A percentile compares a stretch with the other conserved stretches of the same genome.
Conservation (phyloP, 169 alveolate species). For the Plasmodium reichenowi region DNA sequence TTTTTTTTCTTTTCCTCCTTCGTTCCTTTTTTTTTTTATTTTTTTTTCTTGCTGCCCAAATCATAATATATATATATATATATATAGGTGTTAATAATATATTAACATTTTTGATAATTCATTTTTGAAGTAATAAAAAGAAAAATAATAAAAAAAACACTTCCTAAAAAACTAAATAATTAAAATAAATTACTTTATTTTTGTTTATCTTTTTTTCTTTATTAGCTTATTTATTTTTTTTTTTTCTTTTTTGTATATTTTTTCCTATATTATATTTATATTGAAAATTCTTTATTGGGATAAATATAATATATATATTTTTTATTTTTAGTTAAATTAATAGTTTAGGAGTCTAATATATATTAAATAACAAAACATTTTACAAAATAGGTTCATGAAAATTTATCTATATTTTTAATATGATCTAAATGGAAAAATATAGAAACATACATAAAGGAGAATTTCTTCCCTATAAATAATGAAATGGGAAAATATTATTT, state of each 20-base stretch:
- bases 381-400: no score
- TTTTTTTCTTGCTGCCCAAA: neutral
- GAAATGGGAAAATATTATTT: no score
- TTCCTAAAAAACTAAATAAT: conserved; percentile 16
- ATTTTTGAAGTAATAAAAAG: conserved; percentile 45
- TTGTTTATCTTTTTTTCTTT: conserved; percentile 1
- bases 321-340: no score
- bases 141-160: conserved; percentile 6
- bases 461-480: no score
- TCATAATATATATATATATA: conserved; percentile 9
- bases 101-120: conserved; percentile 37
- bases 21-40: conserved; percentile 5
- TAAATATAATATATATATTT: conserved; percentile 6
- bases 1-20: conserved; percentile 1
- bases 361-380: no score
- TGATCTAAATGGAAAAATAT: no score
- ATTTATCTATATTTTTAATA: no score
- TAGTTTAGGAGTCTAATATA: no score
- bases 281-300: neutral
- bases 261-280: neutral
- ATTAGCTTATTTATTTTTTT: neutral
- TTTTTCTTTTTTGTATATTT: conserved; percentile 1
- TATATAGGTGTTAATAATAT: conserved; percentile 19
- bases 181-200: conserved; percentile 20
- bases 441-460: no score